phyloP scores from a whole-genome alignment of 73 alveolate genomes.

The Paramecium bursaria region DNA sequence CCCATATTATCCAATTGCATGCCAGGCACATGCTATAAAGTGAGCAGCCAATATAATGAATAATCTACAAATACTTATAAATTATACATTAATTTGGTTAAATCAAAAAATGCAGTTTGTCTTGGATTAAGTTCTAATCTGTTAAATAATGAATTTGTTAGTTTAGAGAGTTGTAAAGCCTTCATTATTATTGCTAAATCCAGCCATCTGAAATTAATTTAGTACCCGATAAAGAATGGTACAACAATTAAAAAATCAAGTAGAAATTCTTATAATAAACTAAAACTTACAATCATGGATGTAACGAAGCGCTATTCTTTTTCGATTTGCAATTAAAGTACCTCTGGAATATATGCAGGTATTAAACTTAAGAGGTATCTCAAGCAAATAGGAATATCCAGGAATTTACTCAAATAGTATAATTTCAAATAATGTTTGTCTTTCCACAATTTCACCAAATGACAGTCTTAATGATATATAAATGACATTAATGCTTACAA shows the following conservation, averaged over 20 bases:
- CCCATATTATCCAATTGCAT: conserved; percentile 6
- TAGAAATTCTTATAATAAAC: background rate
- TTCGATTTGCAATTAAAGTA: conserved; percentile 1
- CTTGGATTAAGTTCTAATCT: conserved; percentile 7
- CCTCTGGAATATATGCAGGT: conserved; percentile 26
- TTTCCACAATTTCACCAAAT: conserved; percentile 3
- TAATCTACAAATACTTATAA: background rate
- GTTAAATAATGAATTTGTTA: conserved; percentile 23
- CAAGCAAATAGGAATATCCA: conserved; percentile 13
- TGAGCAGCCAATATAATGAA: conserved; percentile 35
- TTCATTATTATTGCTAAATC: background rate
- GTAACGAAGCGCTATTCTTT: background rate
- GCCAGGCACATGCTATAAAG: conserved; percentile 38
- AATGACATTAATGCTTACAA: conserved; percentile 11
- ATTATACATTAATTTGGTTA: conserved; percentile 13
- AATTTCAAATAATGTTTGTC: background rate
- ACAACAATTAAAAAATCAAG: background rate
- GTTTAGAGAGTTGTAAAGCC: conserved; percentile 1
- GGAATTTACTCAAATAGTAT: conserved; percentile 27
- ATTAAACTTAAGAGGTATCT: conserved; percentile 1
- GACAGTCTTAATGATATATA: conserved; percentile 31
- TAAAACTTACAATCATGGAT: too few species aligned
- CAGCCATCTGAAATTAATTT: background rate
- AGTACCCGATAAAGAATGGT: conserved; percentile 23
- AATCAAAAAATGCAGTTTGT: conserved; percentile 31